Base-by-base conservation (phyloP, 208 protist species). In the Tetramitus jugosus region DNA sequence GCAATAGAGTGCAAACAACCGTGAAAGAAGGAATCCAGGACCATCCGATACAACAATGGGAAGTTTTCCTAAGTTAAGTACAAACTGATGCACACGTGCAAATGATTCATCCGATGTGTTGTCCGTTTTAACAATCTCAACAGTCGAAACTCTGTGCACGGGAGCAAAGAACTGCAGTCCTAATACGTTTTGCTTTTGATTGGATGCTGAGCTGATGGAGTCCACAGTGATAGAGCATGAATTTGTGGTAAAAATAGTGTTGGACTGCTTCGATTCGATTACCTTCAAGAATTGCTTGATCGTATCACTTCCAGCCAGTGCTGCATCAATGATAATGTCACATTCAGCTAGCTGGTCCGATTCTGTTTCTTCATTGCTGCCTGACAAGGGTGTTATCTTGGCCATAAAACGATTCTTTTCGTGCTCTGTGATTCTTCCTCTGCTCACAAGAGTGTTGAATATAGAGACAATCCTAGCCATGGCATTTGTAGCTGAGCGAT, bases 101-200 rank as follows among this genome's bases (percentile, higher is more conserved):
- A 84, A 84, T 35, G 89, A 86, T 78, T 93, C 87, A n/a, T 80
- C n/a, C 0, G 84, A 87, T 8, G 91, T 96, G 37, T 87, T 37
- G 76, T 88, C 89, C 29, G 85, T 86, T 45, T 86, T 86, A 76
- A 96, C 93, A 26, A 96, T 89, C 84, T 96, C 93, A 31, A 96
- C 87, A 37, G 95, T 79, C 23, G 89, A 90, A 91, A 96, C 95
- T 83, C 93, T 94, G 35, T 87, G 77, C 14, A 96, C 93, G 7
- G 93, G 93, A 83, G 92, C 93, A 87, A 96, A 96, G 82, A 94
- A 96, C 83, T 96, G 93, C 91, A 96, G 94, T 78, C 93, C 93
- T 69, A 95, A 85, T 76, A 96, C 87, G 64, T 87, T 86, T 72
- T 90, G 72, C 35, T 91, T 90, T 79, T 84, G 84, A 78, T 86